Base-by-base conservation (phyloP, 225 moss, liverwort and hornwort genomes). In the Rhytidiadelphus loreus region DNA sequence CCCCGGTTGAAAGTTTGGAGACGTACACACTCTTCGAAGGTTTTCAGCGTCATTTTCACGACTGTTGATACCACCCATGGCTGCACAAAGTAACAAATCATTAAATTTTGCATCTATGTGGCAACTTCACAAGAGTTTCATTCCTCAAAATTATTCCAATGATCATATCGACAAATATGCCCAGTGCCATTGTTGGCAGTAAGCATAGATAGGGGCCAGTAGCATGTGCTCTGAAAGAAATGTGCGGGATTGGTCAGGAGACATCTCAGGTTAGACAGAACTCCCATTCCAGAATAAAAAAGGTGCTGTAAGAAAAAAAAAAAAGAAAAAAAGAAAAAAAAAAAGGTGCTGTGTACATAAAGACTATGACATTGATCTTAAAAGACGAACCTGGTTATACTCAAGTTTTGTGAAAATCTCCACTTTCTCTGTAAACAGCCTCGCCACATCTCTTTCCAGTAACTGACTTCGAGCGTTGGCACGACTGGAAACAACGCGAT, bases 21-120 rank as follows among this genome's bases (percentile, higher is more conserved):
- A 82, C 97, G 95, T 30, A 99, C 99, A 91, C 97, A 97, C 91
- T 99, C 99, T 93, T 99, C 95, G 81, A 99, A 99, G 50, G 96
- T 99, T 86, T 99, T 97, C 61, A 99, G 94, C 69, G 94, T 92
- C 96, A 96, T 96, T 89, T 99, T 99, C 89, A 99, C 95, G 46
- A 99, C 96, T 55, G 96, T 97, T 72, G 96, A 96, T 91, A 97
- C 92, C 59, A 99, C 97, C 90, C 96, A 97, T 83, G 96, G 82
- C 97, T 98, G 93, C 90, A 86, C 46, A 84, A 89, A 89, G 80
- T 55, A 82, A 72, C 48, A 82, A 82, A 77, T 85, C 68, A 20
- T 33, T 78, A 28, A 56, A 65, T n/a, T 62, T 48, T 76, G 83
- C 64, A 86, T 60, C 65, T 37, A 85, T n/a, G 13, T 58, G 68